Conservation (phyloP, 106 monocot genomes). For the Allium sativum region DNA sequence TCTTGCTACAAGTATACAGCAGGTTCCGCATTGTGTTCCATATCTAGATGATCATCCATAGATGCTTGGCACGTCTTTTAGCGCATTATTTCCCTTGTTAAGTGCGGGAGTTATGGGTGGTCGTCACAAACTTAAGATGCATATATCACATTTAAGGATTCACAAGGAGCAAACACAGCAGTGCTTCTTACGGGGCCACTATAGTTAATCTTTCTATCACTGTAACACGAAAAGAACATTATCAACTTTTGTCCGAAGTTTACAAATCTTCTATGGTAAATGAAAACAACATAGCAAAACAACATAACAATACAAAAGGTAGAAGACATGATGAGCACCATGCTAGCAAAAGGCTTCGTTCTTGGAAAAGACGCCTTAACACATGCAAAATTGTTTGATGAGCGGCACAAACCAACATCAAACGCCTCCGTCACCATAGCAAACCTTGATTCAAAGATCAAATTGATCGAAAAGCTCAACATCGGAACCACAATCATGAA, state of each 20-base stretch:
- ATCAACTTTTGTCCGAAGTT: constrained; percentile 59
- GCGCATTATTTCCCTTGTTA: too few relatives aligned
- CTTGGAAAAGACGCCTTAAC: constrained; percentile 84
- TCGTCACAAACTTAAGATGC: too few relatives aligned
- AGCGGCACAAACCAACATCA: constrained; percentile 47
- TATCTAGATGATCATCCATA: too few relatives aligned
- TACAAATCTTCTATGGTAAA: constrained; percentile 6
- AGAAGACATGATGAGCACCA: constrained; percentile 73
- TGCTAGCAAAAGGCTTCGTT: constrained; percentile 79
- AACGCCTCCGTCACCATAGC: constrained; percentile 55
- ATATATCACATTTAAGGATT: constrained; percentile 82
- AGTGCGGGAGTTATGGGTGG: too few relatives aligned
- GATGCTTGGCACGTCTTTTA: too few relatives aligned
- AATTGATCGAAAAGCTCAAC: constrained; percentile 67
- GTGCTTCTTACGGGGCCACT: constrained; percentile 74
- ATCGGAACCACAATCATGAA: constrained; percentile 45
- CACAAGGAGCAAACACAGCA: constrained; percentile 90
- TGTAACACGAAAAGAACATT: constrained; percentile 51
- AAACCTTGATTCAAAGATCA: constrained; percentile 52
- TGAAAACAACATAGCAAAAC: neutral
- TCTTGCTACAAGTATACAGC: too few relatives aligned
- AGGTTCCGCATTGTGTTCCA: too few relatives aligned
- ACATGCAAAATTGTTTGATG: constrained; percentile 56
- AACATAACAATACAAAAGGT: constrained; percentile 42
- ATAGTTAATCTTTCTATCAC: constrained; percentile 67